Base-by-base conservation (phyloP, 2,329 filamentous ascomycete species). In the Colletotrichum shisoi region DNA sequence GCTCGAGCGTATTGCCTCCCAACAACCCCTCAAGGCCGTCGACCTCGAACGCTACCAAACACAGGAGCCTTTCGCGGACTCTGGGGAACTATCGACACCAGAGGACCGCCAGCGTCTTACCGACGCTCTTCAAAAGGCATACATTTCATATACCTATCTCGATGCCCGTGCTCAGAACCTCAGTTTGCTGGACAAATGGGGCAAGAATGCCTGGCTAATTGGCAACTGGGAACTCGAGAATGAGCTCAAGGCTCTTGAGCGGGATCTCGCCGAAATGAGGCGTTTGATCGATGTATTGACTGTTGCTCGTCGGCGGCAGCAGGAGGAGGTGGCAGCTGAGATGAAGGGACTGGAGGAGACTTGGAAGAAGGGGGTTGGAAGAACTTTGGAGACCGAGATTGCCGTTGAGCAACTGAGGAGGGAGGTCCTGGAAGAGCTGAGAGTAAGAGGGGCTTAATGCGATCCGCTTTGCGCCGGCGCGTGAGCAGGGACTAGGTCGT, bases 201-300 rank as follows among this genome's bases (percentile, higher is more conserved):
- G 94, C 71, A 92, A 92, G 79, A 97, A 97, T 77, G 90, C 92
- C 11, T 98, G 95, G 94, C 83, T 99, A 62, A 85, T 96, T 9
- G 87, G 87, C 6, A 99, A 99, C 78, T 87, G 89, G 72, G 88
- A 91, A 71, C 78, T 93, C 21, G 94, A 97, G 79, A 86, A 87
- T 49, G 85, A 92, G 48, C 78, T 96, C 58, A 84, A 84, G 57
- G 77, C 77, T 13, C 74, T 96, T 31, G 94, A 98, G 82, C 82
- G 83, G 51, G 93, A 97, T 73, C 82, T 98, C 57, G 89, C 87
- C 15, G 84, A 82, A 45, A 80, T 85, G 21, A 89, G 89, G 76
- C 83, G 85, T 66, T 87, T 91, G 71, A 85, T 93, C 54, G 93
- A 97, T 75, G 76, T 85, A 44, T 82, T 95, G 11, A 93, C 94